These are phyloP conservation scores for Przewalskia tangutica DNA, from an alignment of 257 asterid genomes.

Conservation along the genomic window DNA sequence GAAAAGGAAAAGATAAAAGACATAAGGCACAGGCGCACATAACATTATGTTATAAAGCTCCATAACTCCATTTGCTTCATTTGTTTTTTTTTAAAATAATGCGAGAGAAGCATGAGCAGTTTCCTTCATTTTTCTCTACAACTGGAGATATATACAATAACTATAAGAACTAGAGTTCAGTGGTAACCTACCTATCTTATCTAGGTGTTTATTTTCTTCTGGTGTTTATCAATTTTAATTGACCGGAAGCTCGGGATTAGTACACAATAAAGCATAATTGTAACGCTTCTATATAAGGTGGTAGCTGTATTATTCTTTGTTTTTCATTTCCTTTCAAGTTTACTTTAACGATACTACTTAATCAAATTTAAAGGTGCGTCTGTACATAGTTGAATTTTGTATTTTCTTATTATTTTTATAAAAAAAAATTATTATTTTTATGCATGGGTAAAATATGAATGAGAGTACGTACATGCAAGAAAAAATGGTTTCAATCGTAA, in stretches of 20 bases:
- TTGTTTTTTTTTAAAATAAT: neutral
- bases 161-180: neutral
- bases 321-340: neutral
- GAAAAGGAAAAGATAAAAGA: neutral
- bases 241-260: neutral
- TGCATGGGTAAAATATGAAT: neutral
- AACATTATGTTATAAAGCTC: neutral
- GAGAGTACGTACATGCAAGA: neutral
- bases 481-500: neutral
- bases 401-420: neutral
- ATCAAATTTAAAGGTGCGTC: neutral
- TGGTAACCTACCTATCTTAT: neutral
- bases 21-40: neutral
- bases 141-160: neutral
- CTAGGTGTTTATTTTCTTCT: neutral
- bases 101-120: neutral
- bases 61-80: neutral
- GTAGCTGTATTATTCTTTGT: neutral
- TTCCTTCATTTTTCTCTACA: neutral
- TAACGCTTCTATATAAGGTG: neutral
- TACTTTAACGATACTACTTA: neutral
- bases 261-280: neutral
- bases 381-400: neutral
- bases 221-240: neutral
- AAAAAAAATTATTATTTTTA: too few species aligned